Conservation (phyloP, 305 asterid species). For the Lippia alba region DNA sequence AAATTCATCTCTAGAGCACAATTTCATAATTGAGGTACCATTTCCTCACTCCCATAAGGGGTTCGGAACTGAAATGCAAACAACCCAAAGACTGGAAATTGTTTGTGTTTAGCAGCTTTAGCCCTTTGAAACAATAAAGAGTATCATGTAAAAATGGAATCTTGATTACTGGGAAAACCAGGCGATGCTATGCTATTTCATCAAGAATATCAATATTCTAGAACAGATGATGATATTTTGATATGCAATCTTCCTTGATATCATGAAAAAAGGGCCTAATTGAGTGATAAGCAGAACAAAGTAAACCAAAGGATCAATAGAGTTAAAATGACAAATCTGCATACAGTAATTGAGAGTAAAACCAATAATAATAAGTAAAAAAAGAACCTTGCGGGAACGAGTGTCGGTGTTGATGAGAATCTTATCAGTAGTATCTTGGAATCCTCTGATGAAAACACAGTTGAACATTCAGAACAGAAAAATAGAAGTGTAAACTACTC, state of each 20-base stretch:
- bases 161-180: background rate
- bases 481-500: background rate
- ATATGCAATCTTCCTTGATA: too few species aligned
- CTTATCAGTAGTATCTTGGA: constrained; percentile 67
- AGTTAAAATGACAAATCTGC: constrained; percentile 12
- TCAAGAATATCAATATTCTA: background rate
- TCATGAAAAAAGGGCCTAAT: too few species aligned
- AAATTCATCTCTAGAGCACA: too few species aligned
- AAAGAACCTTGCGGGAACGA: constrained; percentile 77
- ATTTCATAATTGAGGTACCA: too few species aligned
- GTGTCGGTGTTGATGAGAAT: constrained; percentile 83
- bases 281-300: too few species aligned
- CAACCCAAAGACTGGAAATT: too few species aligned
- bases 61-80: too few species aligned
- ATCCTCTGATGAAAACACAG: constrained; percentile 61
- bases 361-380: background rate
- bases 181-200: background rate
- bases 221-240: too few species aligned
- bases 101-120: too few species aligned
- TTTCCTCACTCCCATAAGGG: too few species aligned
- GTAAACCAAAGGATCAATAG: background rate
- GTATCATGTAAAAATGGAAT: background rate
- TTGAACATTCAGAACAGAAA: background rate
- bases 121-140: background rate
- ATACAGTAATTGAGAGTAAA: background rate